phyloP scores from a whole-genome alignment of 192 early-diverging fungal species.

The Helicostylum pulchrum region DNA sequence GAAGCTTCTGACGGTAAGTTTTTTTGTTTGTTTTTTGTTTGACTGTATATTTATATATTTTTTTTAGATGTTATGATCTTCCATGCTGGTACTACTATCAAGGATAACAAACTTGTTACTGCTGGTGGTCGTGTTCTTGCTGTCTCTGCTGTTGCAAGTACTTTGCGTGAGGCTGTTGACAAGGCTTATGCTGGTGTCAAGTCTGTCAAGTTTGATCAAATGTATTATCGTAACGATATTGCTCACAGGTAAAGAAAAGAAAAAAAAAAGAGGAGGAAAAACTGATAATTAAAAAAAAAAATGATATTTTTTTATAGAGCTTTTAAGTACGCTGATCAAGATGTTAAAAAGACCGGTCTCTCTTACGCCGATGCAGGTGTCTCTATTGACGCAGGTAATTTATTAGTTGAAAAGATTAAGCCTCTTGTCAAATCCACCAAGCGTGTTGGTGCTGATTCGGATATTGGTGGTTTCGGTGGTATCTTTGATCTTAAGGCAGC shows the following conservation, averaged over 20 bases:
- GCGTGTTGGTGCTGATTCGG: conserved; percentile 91
- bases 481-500: conserved; percentile 94
- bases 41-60: neutral
- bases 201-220: conserved; percentile 79
- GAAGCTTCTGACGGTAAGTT: conserved; percentile 29
- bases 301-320: conserved; percentile 23
- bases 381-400: conserved; percentile 93
- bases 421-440: conserved; percentile 89
- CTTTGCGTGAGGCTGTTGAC: conserved; percentile 76
- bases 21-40: conserved; percentile 16
- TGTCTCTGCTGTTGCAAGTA: conserved; percentile 77
- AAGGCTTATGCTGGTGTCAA: conserved; percentile 68
- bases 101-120: conserved; percentile 65
- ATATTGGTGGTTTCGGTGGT: conserved; percentile 98
- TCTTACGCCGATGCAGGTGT: conserved; percentile 98
- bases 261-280: too few species aligned
- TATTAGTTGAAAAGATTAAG: conserved; percentile 94
- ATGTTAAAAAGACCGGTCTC: conserved; percentile 49
- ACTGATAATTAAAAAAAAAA: too few species aligned
- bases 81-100: conserved; percentile 85
- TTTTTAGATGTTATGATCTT: conserved; percentile 74
- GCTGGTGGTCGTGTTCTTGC: conserved; percentile 94
- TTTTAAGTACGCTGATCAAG: conserved; percentile 40
- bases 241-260: conserved; percentile 39
- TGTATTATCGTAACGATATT: conserved; percentile 91